Evolutionary conservation across 805 yeast species (phyloP).

Genomic region (Pichia heedii): DNA sequence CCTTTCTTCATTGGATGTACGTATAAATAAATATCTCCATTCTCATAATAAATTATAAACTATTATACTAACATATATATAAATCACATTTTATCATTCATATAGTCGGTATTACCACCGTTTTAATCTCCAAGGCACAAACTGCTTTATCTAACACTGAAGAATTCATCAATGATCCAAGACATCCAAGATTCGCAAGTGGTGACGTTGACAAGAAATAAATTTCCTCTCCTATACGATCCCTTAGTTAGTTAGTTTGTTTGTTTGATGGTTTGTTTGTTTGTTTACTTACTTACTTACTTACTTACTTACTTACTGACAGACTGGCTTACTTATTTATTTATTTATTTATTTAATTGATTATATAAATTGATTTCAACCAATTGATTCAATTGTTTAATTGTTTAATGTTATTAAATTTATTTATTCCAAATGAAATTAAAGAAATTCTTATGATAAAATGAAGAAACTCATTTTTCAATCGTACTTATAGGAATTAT

Average conservation of each 20-base stretch:
- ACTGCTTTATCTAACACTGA: constrained; percentile 59
- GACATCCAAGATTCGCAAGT: constrained; percentile 77
- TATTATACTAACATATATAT: background rate
- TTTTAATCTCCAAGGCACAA: constrained; percentile 61
- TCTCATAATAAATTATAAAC: constrained; percentile 1
- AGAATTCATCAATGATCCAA: constrained; percentile 89
- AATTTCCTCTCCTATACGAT: too few relatives aligned
- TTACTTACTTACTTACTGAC: too few relatives aligned
- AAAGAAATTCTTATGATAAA: too few relatives aligned
- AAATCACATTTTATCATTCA: too few relatives aligned
- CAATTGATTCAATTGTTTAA: background rate
- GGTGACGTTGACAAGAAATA: constrained; percentile 28
- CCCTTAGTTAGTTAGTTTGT: background rate
- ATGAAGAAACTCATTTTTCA: too few relatives aligned
- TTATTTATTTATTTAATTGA: constrained; percentile 1
- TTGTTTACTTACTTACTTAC: background rate
- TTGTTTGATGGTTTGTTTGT: background rate
- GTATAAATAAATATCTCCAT: constrained; percentile 21
- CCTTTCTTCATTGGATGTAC: constrained; percentile 81
- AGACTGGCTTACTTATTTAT: too few relatives aligned
- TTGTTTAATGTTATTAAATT: background rate
- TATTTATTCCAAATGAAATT: too few relatives aligned
- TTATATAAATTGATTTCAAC: too few relatives aligned
- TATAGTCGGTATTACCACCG: constrained; percentile 50
- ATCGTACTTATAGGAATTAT: too few relatives aligned